Evolutionary conservation across 2,329 filamentous ascomycete species (phyloP), one percentile per base, ranked within the genome.

Genomic region (Colletotrichum gigasporum): DNA sequence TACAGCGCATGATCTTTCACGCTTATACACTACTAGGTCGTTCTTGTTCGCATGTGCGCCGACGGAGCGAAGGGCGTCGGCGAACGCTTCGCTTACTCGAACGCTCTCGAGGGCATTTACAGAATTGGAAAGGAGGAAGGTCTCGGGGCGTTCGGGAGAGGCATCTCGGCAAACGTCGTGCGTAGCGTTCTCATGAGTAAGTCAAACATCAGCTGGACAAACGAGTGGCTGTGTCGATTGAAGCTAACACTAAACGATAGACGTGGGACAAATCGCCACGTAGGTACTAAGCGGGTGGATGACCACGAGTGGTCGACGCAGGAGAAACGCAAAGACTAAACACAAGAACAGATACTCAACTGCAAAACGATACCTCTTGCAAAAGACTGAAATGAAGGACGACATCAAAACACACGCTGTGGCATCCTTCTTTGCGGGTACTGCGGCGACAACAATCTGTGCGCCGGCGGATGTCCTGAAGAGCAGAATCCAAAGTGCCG

Each of bases 401-500:
- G 77, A 80, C 32, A 72, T 79, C 12, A 72, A 68, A n/a, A 79
- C 79, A 2, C 80, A 82, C 62, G 74, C 76, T 2, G 60, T 75
- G 0, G 75, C 80, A 1, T 81, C 79, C 1, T 53, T 82, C 2
- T 69, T 73, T 4, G 80, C 80, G 2, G 80, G 80, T n/a, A 82
- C 80, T 1, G 79, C 81, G 52, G 80, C 80, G 0, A 82, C 80
- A 0, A 82, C 80, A 0, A 71, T 80, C 11, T 82, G 80, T 53
- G 79, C 80, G 0, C 80, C 80, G 0, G 80, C 79, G 4, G 80
- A 82, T 54, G 80, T 82, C 0, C 68, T 82, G 20, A 82, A 82
- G 68, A 81, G 79, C 50, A 71, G 80, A 12, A 70, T 82, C 30
- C 80, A 82, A 60, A 74, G 71, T 48, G 74, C 74, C 2, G 64